Evolutionary conservation across 352 stramenopile genomes (phyloP), one percentile per base, ranked within the genome.

Genomic region (Phytopythium delawarense): DNA sequence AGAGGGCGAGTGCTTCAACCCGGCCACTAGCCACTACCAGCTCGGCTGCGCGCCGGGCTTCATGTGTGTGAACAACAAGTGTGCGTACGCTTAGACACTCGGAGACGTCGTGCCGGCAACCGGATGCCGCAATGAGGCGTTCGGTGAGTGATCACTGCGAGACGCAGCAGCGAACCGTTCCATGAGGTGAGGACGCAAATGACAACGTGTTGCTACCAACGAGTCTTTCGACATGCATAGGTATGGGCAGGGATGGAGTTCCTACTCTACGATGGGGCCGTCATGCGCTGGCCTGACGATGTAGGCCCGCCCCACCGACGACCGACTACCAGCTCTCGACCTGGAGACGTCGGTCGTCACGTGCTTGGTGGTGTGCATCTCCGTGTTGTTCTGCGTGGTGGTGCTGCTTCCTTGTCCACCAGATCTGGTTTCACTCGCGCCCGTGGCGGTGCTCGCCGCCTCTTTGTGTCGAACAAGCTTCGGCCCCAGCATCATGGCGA

Each of bases 61-160:
- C 63, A 66, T 63, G 58, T 79, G 72, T 56, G 39, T 20, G 21
- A 58, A 72, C 13, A 67, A 67, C 63, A 75, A 71, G 64, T 79
- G 72, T 45, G 56, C 65, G 30, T 74, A 72, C 58, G 51, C 61
- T 15, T 78, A 71, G 46, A 20, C 45, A 28, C 18, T 63, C 75
- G 40, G 5, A 32, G 5, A 16, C 7, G 42, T 49, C 20, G 20
- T 49, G 40, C 7, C 4, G 11, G 40, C 35, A 40, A 40, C 35
- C 1, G 35, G 35, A 4, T 16, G 35, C 7, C 35, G 35, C 35
- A 40, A 40, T 16, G 35, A 40, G 35, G 5, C 13, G 13, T 40
- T 12, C 13, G 35, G 8, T 15, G 35, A 16, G 35, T 45, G 16
- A 5, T 45, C 12, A 6, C 16, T 21, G 35, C 8, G 35, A 16